A percentile compares a stretch with the other conserved stretches of the same genome.
phyloP scores from a whole-genome alignment of 192 early-diverging fungal genomes.

The Coemansia sp. region DNA sequence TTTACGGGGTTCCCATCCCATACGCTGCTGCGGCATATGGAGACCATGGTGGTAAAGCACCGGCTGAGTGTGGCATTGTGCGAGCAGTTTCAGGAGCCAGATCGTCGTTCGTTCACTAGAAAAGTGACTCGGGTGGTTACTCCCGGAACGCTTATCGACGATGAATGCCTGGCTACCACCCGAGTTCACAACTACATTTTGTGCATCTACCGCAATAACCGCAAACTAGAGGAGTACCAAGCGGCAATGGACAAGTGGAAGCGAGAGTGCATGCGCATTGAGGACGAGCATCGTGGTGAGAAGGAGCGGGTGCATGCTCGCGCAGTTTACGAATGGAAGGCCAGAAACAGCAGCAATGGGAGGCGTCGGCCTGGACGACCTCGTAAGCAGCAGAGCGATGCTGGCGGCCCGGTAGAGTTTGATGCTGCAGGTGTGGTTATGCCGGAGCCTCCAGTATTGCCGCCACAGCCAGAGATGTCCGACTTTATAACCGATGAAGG shows the following conservation, averaged over 20 bases:
- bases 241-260: constrained; percentile 9
- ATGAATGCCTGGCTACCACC: constrained; percentile 60
- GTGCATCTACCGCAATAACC: constrained; percentile 33
- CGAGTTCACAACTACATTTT: constrained; percentile 76
- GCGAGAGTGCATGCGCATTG: neutral
- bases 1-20: constrained; percentile 74
- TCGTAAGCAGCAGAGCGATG: neutral
- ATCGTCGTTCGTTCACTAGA: constrained; percentile 57
- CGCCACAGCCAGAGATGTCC: constrained; percentile 3
- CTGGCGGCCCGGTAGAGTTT: constrained; percentile 7
- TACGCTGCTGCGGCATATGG: constrained; percentile 62
- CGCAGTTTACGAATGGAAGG: constrained; percentile 12
- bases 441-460: constrained; percentile 13
- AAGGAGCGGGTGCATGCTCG: constrained; percentile 8
- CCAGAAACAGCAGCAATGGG: neutral
- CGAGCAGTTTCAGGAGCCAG: constrained; percentile 61
- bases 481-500: neutral
- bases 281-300: neutral
- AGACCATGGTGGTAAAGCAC: constrained; percentile 62
- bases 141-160: constrained; percentile 82
- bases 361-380: constrained; percentile 11
- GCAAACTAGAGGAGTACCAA: neutral
- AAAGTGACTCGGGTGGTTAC: constrained; percentile 78
- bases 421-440: constrained; percentile 16
- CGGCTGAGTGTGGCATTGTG: constrained; percentile 65